phyloP scores from a whole-genome alignment of 139 green algal species.

The Coccomyxa sp. region DNA sequence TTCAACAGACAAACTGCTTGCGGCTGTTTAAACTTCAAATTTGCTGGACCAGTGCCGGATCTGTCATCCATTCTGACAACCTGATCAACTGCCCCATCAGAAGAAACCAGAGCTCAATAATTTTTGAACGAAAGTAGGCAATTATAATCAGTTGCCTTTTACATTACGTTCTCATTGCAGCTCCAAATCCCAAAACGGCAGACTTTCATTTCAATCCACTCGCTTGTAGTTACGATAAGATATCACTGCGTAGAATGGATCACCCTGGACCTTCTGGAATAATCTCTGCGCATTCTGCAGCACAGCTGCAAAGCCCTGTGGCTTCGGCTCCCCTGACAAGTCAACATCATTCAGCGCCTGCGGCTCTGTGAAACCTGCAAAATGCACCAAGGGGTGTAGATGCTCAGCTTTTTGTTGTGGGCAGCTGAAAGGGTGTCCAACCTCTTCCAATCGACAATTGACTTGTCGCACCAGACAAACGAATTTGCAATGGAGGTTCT shows the following conservation, averaged over 20 bases:
- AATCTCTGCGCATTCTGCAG: conserved; percentile 15
- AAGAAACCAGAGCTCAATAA: too few relatives aligned
- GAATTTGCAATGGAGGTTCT: background rate
- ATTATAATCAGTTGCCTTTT: too few relatives aligned
- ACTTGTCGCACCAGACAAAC: background rate
- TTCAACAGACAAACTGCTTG: too few relatives aligned
- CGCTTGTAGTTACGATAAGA: conserved; percentile 33
- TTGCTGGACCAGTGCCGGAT: too few relatives aligned
- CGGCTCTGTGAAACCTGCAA: conserved; percentile 53
- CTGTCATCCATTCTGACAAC: too few relatives aligned
- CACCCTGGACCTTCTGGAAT: conserved; percentile 17
- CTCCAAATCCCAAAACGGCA: too few relatives aligned
- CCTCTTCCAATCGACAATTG: background rate
- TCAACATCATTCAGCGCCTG: conserved; percentile 53
- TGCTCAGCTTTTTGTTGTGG: background rate
- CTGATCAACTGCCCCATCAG: too few relatives aligned
- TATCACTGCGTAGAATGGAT: conserved; percentile 82
- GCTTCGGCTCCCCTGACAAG: conserved; percentile 1
- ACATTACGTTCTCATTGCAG: too few relatives aligned
- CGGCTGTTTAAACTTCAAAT: too few relatives aligned
- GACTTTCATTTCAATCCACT: background rate
- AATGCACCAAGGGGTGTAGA: background rate
- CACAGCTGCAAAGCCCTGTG: background rate
- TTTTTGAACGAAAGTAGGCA: too few relatives aligned
- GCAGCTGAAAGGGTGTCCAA: background rate